These are phyloP conservation scores for Barbarea vulgaris DNA, from an alignment of 345 rosid genomes.

Conservation along the genomic window DNA sequence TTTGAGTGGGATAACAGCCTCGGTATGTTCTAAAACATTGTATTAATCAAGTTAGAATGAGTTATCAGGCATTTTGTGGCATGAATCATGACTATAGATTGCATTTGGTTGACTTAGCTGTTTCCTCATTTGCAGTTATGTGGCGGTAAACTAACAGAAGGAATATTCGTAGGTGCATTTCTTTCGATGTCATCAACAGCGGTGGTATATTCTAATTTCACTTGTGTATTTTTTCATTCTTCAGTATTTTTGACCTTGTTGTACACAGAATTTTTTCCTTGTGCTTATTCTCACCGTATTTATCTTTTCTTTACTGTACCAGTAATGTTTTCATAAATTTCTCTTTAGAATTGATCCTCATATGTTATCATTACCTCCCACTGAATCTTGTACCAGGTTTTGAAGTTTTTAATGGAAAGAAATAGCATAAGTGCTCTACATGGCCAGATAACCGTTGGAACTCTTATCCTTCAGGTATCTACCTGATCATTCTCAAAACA, in stretches of 20 bases:
- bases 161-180: constrained; percentile 85
- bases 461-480: constrained; percentile 83
- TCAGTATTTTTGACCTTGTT: constrained; percentile 2
- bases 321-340: constrained; percentile 12
- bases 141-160: constrained; percentile 89
- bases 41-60: constrained; percentile 6
- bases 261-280: background rate
- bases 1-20: constrained; percentile 80
- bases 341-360: constrained; percentile 12
- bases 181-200: constrained; percentile 97
- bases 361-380: constrained; percentile 13
- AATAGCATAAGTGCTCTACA: constrained; percentile 77
- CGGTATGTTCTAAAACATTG: constrained; percentile 49
- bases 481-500: constrained; percentile 5
- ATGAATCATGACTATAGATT: background rate
- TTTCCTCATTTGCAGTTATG: constrained; percentile 67
- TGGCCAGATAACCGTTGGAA: constrained; percentile 91
- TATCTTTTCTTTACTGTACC: background rate
- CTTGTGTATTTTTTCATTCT: constrained; percentile 11
- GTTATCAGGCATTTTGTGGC: background rate
- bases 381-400: constrained; percentile 54
- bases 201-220: constrained; percentile 59
- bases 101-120: constrained; percentile 35
- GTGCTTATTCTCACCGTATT: background rate
- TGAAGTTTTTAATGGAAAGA: constrained; percentile 88